Conservation (phyloP, 768 basidiomycete species). For the Epithele typhae region DNA sequence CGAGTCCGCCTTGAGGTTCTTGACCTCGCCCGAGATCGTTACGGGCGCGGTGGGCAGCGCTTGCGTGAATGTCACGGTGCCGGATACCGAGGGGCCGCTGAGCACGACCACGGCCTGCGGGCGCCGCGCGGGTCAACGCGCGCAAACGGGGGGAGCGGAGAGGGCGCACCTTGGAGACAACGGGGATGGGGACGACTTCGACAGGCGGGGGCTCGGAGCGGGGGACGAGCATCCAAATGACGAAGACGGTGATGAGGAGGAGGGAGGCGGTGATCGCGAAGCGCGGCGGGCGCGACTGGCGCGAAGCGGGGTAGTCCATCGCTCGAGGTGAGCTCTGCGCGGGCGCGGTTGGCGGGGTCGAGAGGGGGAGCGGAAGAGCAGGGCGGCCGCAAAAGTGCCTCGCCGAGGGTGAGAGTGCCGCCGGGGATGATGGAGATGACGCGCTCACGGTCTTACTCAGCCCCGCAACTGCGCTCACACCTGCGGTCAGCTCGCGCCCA, state of each 20-base stretch:
- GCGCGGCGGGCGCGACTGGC: slow-evolving; percentile 16
- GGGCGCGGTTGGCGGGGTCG: too few species aligned
- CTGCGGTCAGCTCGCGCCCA: too few species aligned
- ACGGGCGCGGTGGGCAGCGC: slow-evolving; percentile 44
- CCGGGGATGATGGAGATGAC: too few species aligned
- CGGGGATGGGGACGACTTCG: slow-evolving; percentile 6
- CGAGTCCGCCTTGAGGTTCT: slow-evolving; percentile 52
- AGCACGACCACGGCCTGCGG: slow-evolving; percentile 56
- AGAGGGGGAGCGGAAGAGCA: not conserved
- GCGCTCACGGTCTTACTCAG: too few species aligned
- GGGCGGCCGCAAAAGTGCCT: too few species aligned
- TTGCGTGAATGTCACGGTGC: slow-evolving; percentile 67
- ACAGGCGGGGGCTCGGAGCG: slow-evolving; percentile 1
- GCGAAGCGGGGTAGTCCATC: slow-evolving; percentile 8
- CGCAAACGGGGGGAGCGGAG: too few species aligned
- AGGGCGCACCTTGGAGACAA: slow-evolving; percentile 14
- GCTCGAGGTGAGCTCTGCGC: not conserved
- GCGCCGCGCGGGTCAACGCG: too few species aligned
- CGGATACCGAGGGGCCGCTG: slow-evolving; percentile 58
- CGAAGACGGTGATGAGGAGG: slow-evolving; percentile 16
- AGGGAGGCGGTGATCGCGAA: slow-evolving; percentile 17
- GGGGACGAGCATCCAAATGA: slow-evolving; percentile 19
- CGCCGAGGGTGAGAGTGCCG: too few species aligned
- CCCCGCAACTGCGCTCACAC: too few species aligned
- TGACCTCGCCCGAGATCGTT: slow-evolving; percentile 57